phyloP scores from a whole-genome alignment of 371 early-diverging fungal genomes.

The Mucor irregularis region DNA sequence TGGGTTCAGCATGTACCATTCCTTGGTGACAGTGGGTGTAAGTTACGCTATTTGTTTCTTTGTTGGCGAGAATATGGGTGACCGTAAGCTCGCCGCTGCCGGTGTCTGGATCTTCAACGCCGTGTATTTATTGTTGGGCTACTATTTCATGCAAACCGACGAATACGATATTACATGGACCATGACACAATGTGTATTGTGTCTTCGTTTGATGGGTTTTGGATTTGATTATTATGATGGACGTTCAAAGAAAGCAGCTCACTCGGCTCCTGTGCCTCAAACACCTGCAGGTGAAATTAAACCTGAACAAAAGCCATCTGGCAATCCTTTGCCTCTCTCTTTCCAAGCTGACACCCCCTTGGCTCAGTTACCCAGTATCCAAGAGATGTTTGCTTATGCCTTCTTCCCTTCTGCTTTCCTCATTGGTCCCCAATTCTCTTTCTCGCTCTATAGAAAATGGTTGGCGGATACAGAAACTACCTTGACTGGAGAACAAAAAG shows the following conservation, averaged over 20 bases:
- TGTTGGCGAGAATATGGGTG: constrained; percentile 33
- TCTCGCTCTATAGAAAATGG: constrained; percentile 61
- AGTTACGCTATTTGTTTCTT: constrained; percentile 53
- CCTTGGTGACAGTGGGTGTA: constrained; percentile 53
- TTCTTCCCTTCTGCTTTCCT: constrained; percentile 68
- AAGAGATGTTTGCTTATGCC: constrained; percentile 58
- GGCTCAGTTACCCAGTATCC: constrained; percentile 46
- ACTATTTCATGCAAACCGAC: constrained; percentile 55
- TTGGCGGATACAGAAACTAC: constrained; percentile 5
- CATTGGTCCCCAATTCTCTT: constrained; percentile 78
- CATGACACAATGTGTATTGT: constrained; percentile 74
- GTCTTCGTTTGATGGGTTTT: constrained; percentile 73
- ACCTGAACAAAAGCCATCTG: constrained; percentile 8
- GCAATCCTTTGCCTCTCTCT: constrained; percentile 32
- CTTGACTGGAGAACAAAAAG: constrained; percentile 25
- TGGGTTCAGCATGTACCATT: constrained; percentile 59
- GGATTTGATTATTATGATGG: constrained; percentile 71
- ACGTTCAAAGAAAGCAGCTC: constrained; percentile 3
- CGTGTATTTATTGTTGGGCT: constrained; percentile 59
- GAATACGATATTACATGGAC: constrained; percentile 74
- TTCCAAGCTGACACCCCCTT: constrained; percentile 42
- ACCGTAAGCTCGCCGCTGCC: constrained; percentile 45
- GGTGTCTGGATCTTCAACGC: constrained; percentile 63
- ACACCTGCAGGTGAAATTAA: no score
- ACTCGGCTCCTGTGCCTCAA: constrained; percentile 26